A percentile compares a stretch with the other conserved stretches of the same genome.
phyloP scores from a whole-genome alignment of 2,329 filamentous ascomycete genomes.

The Zopfia rhizophila region DNA sequence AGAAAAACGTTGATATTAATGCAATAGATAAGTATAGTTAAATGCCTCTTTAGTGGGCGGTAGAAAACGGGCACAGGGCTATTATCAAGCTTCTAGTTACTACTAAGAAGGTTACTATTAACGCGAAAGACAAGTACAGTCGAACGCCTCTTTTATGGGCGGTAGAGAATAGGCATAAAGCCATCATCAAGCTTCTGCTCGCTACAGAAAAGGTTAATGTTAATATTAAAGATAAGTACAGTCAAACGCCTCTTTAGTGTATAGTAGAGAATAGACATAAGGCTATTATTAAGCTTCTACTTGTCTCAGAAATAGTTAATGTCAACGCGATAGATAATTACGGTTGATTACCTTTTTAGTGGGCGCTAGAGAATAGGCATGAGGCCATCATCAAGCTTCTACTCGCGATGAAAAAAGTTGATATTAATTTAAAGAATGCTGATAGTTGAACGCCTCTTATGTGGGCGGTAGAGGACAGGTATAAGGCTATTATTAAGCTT shows the following conservation, averaged over 20 bases:
- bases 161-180: slow-evolving; percentile 1
- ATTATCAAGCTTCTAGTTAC: slow-evolving; percentile 12
- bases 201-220: slow-evolving; percentile 1
- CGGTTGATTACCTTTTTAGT: not conserved
- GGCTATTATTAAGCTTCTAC: slow-evolving; percentile 4
- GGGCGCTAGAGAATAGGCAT: slow-evolving; percentile 4
- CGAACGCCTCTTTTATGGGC: slow-evolving; percentile 4
- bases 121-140: slow-evolving; percentile 4
- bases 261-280: not conserved
- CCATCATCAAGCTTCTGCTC: slow-evolving; percentile 10
- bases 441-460: slow-evolving; percentile 9
- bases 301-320: slow-evolving; percentile 6
- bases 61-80: slow-evolving; percentile 5
- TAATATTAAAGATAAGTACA: not conserved
- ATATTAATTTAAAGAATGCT: slow-evolving; percentile 4
- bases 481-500: slow-evolving; percentile 6
- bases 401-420: slow-evolving; percentile 10
- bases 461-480: slow-evolving; percentile 1
- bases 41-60: slow-evolving; percentile 17
- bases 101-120: slow-evolving; percentile 3
- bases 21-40: slow-evolving; percentile 10
- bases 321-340: slow-evolving; percentile 2
- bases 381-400: slow-evolving; percentile 7
- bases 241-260: slow-evolving; percentile 1
- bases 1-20: slow-evolving; percentile 5